Base-by-base conservation (phyloP, 23 red algal genomes). In the Agarophyton chilense region DNA sequence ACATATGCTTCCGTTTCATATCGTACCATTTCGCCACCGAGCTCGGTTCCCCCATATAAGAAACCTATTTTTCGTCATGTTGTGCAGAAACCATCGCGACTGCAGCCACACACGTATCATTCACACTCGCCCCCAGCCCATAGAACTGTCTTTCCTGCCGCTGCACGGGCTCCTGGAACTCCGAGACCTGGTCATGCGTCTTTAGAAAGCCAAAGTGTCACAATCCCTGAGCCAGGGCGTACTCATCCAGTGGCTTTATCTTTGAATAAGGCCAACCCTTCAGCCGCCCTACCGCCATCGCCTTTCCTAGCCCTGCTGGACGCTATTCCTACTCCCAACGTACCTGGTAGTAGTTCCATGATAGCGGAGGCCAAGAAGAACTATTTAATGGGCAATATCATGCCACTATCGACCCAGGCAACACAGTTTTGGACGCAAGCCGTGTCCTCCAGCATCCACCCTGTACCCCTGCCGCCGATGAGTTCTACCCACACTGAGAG, bases 231-330 rank as follows among this genome's bases (percentile, higher is more conserved):
- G 6, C 64, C 4, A n/a, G n/a, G n/a, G n/a, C n/a, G n/a, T n/a
- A n/a, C n/a, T n/a, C n/a, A n/a, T n/a, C n/a, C n/a, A n/a, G 64
- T 14, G 17, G 64, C 64, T 2, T 33, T 33, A 19, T 2, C 64
- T 9, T 14, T 1, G 1, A 41, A 41, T 3, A 42, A 18, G 2
- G 64, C 2, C 19, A 16, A 70, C 14, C 38, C 10, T 42, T 70
- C 64, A 6, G 11, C 64, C 11, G 64, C 64, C 21, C 64, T 33
- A 22, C 64, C 64, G 1, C 64, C 64, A 42, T 33, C 64, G 16
- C 64, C 64, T 6, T 70, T 70, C 64, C 64, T 33, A 40, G 64
- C 64, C 64, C 64, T n/a, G n/a, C n/a, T n/a, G n/a, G n/a, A n/a
- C n/a, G n/a, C n/a, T n/a, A n/a, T n/a, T n/a, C n/a, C n/a, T 18